Base-by-base conservation (phyloP, 1,284 basidiomycete species). In the Clitocybe nebularis region DNA sequence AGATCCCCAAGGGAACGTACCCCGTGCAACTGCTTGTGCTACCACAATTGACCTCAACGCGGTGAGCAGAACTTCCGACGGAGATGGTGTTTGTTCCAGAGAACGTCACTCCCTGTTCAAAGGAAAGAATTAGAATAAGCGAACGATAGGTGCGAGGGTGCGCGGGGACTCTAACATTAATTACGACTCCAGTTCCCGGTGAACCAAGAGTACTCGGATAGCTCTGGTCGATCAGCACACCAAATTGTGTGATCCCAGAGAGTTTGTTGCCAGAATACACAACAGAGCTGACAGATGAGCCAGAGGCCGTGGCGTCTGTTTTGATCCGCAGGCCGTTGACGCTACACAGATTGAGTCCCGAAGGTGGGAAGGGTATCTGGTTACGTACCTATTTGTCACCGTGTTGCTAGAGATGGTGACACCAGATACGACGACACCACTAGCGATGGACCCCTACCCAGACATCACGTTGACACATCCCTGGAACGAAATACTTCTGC, bases 251-350 rank as follows among this genome's bases (percentile, higher is more conserved):
- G 10, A 40, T 26, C 11, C 38, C 28, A 26, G 25, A 28, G 5
- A 49, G 42, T 34, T 44, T 46, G 37, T 62, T 57, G 19, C 59
- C 50, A n/a, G 62, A 59, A 51, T 66, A 69, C 10, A 66, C 67
- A 42, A 71, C 57, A 41, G 58, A 58, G 7, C 55, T 57, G 5
- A 71, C 67, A 16, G 59, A 58, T 5, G 62, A 58, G 44, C 50
- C 52, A 1, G 59, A 63, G 3, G 68, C 63, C 20, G 51, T 51
- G 1, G 58, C 52, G 25, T 67, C 53, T 4, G 63, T 67, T 55
- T 69, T 71, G 55, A 71, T 71, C 41, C 69, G 64, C 5, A 69
- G 52, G 1, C 59, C 67, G 36, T 73, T 59, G 30, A 63, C 54
- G 20, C 51, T 52, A 36, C 17, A 3, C n/a, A 33, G n/a, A n/a